Conservation (phyloP, 2,329 filamentous ascomycete species). For the Aspergillus ochraceoroseus region DNA sequence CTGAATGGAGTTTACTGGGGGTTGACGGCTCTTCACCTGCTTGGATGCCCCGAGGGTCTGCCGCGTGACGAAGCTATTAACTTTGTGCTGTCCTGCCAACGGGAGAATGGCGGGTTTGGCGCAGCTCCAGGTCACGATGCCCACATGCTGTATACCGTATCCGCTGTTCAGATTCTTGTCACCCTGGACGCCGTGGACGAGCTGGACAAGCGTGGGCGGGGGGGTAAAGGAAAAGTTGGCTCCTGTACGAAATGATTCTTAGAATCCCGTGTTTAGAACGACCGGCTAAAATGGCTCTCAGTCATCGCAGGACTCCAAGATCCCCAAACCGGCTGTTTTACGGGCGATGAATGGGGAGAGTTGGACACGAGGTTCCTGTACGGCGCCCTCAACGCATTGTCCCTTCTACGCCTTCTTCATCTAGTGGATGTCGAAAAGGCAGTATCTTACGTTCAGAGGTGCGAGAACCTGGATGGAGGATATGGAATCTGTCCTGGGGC, state of each 20-base stretch:
- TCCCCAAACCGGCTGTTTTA: slow-evolving; percentile 74
- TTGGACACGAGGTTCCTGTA: slow-evolving; percentile 93
- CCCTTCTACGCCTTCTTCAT: slow-evolving; percentile 68
- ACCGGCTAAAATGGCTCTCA: slow-evolving; percentile 31
- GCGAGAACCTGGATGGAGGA: slow-evolving; percentile 89
- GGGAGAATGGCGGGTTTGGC: slow-evolving; percentile 83
- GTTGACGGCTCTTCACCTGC: slow-evolving; percentile 77
- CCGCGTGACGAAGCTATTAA: slow-evolving; percentile 75
- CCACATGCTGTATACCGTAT: slow-evolving; percentile 94
- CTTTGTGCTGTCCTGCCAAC: slow-evolving; percentile 93
- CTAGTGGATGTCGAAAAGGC: slow-evolving; percentile 75
- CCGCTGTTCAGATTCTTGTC: slow-evolving; percentile 86
- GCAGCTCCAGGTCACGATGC: slow-evolving; percentile 91
- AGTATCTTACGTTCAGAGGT: slow-evolving; percentile 71
- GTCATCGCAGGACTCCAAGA: slow-evolving; percentile 82
- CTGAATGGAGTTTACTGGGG: slow-evolving; percentile 98
- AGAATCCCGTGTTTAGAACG: slow-evolving; percentile 13
- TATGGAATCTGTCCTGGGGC: slow-evolving; percentile 86
- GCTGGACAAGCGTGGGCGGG: slow-evolving; percentile 64
- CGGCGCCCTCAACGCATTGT: slow-evolving; percentile 81
- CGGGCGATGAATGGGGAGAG: slow-evolving; percentile 94
- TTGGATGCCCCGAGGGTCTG: slow-evolving; percentile 74
- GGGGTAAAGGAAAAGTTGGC: slow-evolving; percentile 66
- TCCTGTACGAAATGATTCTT: slow-evolving; percentile 65
- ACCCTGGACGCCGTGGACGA: slow-evolving; percentile 79